Evolutionary conservation across 2,329 filamentous ascomycete genomes (phyloP).

Genomic region (Trichophyton verrucosum): DNA sequence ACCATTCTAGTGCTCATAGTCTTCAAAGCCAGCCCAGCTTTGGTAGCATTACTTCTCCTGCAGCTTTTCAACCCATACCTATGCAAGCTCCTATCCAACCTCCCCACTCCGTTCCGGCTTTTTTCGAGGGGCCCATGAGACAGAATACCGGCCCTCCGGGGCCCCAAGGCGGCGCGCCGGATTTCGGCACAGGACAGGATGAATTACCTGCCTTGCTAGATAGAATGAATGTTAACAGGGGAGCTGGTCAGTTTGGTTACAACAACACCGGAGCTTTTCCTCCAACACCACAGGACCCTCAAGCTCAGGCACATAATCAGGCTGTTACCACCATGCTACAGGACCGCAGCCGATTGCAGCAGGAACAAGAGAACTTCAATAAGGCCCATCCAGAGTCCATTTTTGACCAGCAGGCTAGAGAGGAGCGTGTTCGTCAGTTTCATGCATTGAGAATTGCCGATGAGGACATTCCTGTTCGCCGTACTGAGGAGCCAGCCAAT

Average conservation of each 20-base stretch:
- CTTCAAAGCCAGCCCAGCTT: slow-evolving; percentile 95
- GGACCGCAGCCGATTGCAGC: slow-evolving; percentile 47
- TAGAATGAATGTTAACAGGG: slow-evolving; percentile 48
- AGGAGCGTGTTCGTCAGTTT: slow-evolving; percentile 71
- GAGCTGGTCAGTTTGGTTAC: slow-evolving; percentile 35
- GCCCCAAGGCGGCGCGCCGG: slow-evolving; percentile 33
- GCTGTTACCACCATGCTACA: slow-evolving; percentile 50
- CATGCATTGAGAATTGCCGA: slow-evolving; percentile 64
- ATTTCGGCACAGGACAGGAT: slow-evolving; percentile 52
- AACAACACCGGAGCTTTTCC: slow-evolving; percentile 30
- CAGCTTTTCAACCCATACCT: slow-evolving; percentile 51
- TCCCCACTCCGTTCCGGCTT: slow-evolving; percentile 46
- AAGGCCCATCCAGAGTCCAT: slow-evolving; percentile 31
- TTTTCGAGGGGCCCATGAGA: slow-evolving; percentile 51
- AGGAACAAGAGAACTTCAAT: slow-evolving; percentile 48
- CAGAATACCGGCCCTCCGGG: slow-evolving; percentile 30
- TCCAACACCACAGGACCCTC: slow-evolving; percentile 30
- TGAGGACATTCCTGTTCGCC: slow-evolving; percentile 24
- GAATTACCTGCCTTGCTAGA: slow-evolving; percentile 54
- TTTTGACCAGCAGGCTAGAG: slow-evolving; percentile 40
- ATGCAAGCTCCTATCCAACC: slow-evolving; percentile 48
- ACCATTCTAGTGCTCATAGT: slow-evolving; percentile 90
- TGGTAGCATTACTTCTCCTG: slow-evolving; percentile 83
- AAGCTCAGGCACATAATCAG: slow-evolving; percentile 37
- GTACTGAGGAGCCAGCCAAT: slow-evolving; percentile 30